Evolutionary conservation across 2,329 filamentous ascomycete genomes (phyloP).

Genomic region (Aureobasidium sp.): DNA sequence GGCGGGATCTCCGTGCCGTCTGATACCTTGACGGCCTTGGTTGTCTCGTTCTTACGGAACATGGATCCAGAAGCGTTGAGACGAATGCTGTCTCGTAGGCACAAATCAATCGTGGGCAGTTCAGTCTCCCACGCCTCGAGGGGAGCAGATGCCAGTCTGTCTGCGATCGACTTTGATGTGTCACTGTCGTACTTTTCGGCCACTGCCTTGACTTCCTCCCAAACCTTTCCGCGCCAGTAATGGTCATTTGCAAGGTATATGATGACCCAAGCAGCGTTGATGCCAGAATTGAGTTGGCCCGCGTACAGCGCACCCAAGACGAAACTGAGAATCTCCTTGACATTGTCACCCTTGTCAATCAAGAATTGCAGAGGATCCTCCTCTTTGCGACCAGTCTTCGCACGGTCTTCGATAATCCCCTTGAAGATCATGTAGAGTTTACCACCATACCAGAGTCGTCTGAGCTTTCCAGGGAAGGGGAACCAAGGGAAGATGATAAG

Average conservation of each 20-base stretch:
- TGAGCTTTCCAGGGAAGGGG: constrained; percentile 39
- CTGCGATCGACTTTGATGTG: constrained; percentile 28
- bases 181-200: constrained; percentile 39
- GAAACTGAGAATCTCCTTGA: constrained; percentile 42
- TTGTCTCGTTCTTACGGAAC: constrained; percentile 47
- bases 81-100: constrained; percentile 49
- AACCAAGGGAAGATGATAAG: constrained; percentile 49
- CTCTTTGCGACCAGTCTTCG: constrained; percentile 35
- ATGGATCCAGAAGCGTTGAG: constrained; percentile 42
- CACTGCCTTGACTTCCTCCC: constrained; percentile 42
- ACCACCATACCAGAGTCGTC: constrained; percentile 40
- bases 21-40: constrained; percentile 37
- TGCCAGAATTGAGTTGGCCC: constrained; percentile 51
- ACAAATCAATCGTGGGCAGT: constrained; percentile 48
- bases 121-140: constrained; percentile 51
- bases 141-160: constrained; percentile 38
- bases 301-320: constrained; percentile 50
- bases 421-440: constrained; percentile 45
- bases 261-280: constrained; percentile 50
- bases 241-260: constrained; percentile 43
- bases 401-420: constrained; percentile 42
- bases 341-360: constrained; percentile 45
- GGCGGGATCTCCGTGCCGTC: constrained; percentile 40
- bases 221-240: constrained; percentile 40
- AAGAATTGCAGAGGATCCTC: constrained; percentile 49